phyloP scores from a whole-genome alignment of 179 eudicot genomes.

The Beta corolliflora region DNA sequence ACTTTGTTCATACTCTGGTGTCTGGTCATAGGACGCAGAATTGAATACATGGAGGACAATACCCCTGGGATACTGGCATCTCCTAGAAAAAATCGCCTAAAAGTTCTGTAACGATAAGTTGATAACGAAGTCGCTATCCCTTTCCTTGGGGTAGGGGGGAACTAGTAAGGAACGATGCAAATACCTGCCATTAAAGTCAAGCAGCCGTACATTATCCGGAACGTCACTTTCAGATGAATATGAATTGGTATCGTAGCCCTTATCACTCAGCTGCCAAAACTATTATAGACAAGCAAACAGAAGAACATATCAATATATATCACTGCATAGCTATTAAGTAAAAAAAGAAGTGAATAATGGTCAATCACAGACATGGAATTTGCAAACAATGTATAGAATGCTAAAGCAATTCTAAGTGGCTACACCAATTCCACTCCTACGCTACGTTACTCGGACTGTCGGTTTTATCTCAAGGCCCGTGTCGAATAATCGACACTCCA shows the following conservation, averaged over 20 bases:
- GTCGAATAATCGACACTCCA: too few relatives aligned
- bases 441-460: too few relatives aligned
- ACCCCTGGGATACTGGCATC: background rate
- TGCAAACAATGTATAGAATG: background rate
- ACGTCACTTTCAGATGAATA: constrained; percentile 67
- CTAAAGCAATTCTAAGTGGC: background rate
- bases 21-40: background rate
- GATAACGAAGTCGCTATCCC: background rate
- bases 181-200: constrained; percentile 63
- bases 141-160: background rate
- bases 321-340: background rate
- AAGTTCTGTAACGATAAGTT: background rate
- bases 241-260: constrained; percentile 68
- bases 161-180: background rate
- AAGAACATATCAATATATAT: constrained; percentile 13
- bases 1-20: too few relatives aligned
- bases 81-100: background rate
- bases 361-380: background rate
- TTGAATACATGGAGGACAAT: background rate
- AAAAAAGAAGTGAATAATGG: background rate
- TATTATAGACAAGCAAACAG: constrained; percentile 23
- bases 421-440: background rate
- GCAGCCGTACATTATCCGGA: constrained; percentile 47
- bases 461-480: too few relatives aligned
- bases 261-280: constrained; percentile 60